Evolutionary conservation across 1,284 basidiomycete genomes (phyloP).

Genomic region (Leucoagaricus sp.): DNA sequence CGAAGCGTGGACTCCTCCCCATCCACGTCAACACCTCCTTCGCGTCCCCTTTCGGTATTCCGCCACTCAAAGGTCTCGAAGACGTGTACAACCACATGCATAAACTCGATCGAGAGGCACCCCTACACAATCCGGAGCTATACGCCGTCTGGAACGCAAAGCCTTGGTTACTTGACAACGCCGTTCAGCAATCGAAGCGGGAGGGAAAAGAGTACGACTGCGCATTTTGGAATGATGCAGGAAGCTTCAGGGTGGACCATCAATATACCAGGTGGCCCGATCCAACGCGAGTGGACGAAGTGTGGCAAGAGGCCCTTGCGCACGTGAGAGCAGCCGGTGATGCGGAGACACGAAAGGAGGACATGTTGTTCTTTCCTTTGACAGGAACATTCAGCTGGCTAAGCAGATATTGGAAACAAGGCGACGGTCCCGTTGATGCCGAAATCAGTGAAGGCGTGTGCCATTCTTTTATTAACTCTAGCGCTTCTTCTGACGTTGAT

Average conservation of each 20-base stretch:
- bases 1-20: conserved; percentile 16
- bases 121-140: conserved; percentile 44
- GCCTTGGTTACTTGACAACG: conserved; percentile 48
- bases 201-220: conserved; percentile 40
- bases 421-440: conserved; percentile 47
- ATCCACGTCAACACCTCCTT: conserved; percentile 49
- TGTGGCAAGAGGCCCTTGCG: conserved; percentile 38
- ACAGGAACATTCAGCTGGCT: conserved; percentile 30
- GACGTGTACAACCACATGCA: conserved; percentile 43
- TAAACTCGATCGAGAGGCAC: conserved; percentile 41
- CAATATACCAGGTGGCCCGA: conserved; percentile 47
- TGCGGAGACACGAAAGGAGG: conserved; percentile 27
- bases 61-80: conserved; percentile 38
- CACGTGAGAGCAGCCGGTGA: conserved; percentile 13
- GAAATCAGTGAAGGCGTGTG: conserved; percentile 50
- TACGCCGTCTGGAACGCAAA: conserved; percentile 58
- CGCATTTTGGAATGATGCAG: conserved; percentile 57
- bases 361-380: conserved; percentile 49
- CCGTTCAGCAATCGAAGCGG: conserved; percentile 28
- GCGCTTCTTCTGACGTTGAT: neutral
- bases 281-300: conserved; percentile 35
- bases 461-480: neutral
- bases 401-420: conserved; percentile 41
- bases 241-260: conserved; percentile 45
- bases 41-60: conserved; percentile 45